These are phyloP conservation scores for Hypoxylon sp. DNA, from an alignment of 2,329 filamentous ascomycete species.

Conservation along the genomic window DNA sequence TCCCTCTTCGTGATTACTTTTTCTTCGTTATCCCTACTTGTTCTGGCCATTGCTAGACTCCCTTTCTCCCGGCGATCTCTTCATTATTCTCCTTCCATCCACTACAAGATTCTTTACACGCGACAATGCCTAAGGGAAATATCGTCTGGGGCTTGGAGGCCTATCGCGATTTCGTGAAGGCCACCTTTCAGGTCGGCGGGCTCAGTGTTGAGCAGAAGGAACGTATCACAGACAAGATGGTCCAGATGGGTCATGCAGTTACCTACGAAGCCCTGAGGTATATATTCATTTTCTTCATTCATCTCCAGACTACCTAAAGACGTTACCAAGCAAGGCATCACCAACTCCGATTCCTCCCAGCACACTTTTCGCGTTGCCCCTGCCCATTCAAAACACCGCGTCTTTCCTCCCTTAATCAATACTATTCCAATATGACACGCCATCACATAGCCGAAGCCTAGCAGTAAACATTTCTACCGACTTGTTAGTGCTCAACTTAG, in stretches of 20 bases:
- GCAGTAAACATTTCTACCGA: neutral
- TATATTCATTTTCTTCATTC: neutral
- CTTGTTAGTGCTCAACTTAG: neutral
- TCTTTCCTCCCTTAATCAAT: neutral
- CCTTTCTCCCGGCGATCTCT: neutral
- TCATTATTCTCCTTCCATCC: neutral
- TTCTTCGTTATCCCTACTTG: neutral
- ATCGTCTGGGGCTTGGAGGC: neutral
- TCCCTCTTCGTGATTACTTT: neutral
- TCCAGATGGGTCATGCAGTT: neutral
- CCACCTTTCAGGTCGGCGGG: conserved; percentile 4
- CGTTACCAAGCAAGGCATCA: neutral
- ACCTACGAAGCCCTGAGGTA: conserved; percentile 4
- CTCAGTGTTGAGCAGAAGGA: neutral
- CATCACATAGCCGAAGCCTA: neutral
- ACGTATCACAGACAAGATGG: neutral
- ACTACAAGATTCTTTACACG: too few species aligned
- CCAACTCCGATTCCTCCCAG: neutral
- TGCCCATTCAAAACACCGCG: neutral
- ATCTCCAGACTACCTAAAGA: neutral
- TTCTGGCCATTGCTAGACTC: neutral
- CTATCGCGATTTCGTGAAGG: conserved; percentile 1
- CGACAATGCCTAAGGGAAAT: neutral
- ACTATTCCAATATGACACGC: neutral
- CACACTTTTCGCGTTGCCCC: neutral